Evolutionary conservation across 768 basidiomycete genomes (phyloP), one percentile per base, ranked within the genome.

Genomic region (Kwoniella pini): DNA sequence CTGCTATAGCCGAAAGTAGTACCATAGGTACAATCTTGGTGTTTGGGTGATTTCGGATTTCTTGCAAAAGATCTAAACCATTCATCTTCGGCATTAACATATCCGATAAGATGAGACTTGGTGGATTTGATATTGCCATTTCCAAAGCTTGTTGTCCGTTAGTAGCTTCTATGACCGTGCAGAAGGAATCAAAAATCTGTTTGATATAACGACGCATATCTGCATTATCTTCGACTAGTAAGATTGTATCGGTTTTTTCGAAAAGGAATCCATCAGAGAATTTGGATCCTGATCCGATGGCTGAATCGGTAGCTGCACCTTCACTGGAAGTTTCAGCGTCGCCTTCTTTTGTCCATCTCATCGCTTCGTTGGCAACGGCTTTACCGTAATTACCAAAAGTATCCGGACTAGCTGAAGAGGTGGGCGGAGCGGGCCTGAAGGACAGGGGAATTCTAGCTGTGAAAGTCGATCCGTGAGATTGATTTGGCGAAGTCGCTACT

Each of bases 71-170:
- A 17, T 70, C 65, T 57, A 67, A 45, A 51, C 80, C 76, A 31
- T 43, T 63, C 63, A 72, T 63, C 30, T 69, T 65, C 11, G 79
- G 79, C 77, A 80, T 79, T 68, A 77, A 77, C 26, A 79, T 67
- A 59, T 81, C 80, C 4, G 74, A 70, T 10, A 80, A 49, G 44
- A 81, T 77, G n/a, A 80, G 53, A 33, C 75, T 62, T 0, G 80
- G 80, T 3, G 54, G 63, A 36, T 26, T 56, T 13, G 49, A 44
- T 1, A 76, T 74, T 2, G 48, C 59, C 5, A 78, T 71, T n/a
- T 74, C 60, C 7, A 74, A 62, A 4, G 75, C 77, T 40, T 78
- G 69, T 33, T 63, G 49, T 1, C 79, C 80, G 58, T 79, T 72
- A 17, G 33, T 24, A 1, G 80, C 80, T 31, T 77, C 75, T 10